Evolutionary conservation across 768 basidiomycete genomes (phyloP).

Genomic region (Ramaria sp.): DNA sequence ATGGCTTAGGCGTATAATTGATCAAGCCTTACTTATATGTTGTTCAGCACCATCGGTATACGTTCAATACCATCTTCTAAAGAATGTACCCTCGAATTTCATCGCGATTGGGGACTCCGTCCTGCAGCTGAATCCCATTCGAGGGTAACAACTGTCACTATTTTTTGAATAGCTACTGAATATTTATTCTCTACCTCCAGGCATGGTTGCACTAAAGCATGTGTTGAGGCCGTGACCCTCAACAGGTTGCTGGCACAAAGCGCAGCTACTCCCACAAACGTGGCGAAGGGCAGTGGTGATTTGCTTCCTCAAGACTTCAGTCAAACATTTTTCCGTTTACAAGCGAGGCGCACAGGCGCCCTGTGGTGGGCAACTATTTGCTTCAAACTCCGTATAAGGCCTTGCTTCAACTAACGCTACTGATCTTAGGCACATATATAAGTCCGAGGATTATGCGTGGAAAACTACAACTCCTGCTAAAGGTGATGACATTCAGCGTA

Average conservation of each 20-base stretch:
- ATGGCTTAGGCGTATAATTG: not conserved
- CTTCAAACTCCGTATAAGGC: not conserved
- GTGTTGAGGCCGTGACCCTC: conserved; percentile 12
- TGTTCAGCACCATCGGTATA: conserved; percentile 11
- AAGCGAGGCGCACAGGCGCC: not conserved
- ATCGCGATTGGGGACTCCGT: conserved; percentile 16
- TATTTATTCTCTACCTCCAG: conserved; percentile 1
- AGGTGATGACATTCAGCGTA: conserved; percentile 8
- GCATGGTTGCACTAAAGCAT: conserved; percentile 14
- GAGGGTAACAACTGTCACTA: conserved; percentile 11
- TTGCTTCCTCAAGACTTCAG: not conserved
- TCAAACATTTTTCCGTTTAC: not conserved
- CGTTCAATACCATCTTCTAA: conserved; percentile 12
- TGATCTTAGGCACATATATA: conserved; percentile 1
- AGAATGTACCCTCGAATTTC: conserved; percentile 15
- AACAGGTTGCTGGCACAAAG: conserved; percentile 4
- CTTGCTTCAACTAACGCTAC: no score
- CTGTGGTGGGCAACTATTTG: not conserved
- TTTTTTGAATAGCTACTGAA: not conserved
- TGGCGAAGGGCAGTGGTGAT: no score
- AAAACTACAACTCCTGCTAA: no score
- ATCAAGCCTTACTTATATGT: not conserved
- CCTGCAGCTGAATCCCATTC: conserved; percentile 14
- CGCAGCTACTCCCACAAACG: not conserved
- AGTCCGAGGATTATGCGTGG: conserved; percentile 11